Conservation (phyloP, 2,329 filamentous ascomycete species). For the Calonectria pseudoturangicola region DNA sequence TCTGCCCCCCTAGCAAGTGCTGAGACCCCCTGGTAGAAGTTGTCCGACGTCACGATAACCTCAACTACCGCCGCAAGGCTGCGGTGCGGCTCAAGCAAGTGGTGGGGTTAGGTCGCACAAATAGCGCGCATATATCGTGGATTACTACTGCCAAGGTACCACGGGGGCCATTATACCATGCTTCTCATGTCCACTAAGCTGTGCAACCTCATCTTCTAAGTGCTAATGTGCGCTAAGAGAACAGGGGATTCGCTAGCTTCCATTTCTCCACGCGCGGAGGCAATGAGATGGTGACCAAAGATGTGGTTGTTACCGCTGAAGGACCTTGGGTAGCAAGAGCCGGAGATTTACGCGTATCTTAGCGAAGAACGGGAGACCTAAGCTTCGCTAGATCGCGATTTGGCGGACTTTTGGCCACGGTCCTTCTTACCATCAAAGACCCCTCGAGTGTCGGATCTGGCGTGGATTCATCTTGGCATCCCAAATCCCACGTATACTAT, state of each 20-base stretch:
- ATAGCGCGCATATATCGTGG: neutral
- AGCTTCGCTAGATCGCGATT: neutral
- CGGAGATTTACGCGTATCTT: slow-evolving; percentile 17
- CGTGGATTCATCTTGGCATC: too few relatives aligned
- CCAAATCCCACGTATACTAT: too few relatives aligned
- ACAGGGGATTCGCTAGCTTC: slow-evolving; percentile 14
- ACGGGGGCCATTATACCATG: neutral
- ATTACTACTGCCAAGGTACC: neutral
- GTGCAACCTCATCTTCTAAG: neutral
- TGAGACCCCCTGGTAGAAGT: neutral
- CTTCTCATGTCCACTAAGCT: neutral
- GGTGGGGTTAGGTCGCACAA: neutral
- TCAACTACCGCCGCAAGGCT: neutral
- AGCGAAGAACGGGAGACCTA: neutral
- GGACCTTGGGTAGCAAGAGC: neutral
- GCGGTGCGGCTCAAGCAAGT: slow-evolving; percentile 1
- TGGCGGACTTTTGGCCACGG: neutral
- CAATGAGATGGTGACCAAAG: neutral
- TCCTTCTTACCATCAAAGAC: too few relatives aligned
- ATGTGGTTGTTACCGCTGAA: neutral
- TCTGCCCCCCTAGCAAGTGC: neutral
- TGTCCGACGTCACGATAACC: slow-evolving; percentile 11
- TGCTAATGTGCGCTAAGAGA: neutral
- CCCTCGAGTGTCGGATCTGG: neutral
- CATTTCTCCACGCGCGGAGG: neutral